phyloP scores from a whole-genome alignment of 2,329 filamentous ascomycete genomes.

The Colletotrichum salicis region DNA sequence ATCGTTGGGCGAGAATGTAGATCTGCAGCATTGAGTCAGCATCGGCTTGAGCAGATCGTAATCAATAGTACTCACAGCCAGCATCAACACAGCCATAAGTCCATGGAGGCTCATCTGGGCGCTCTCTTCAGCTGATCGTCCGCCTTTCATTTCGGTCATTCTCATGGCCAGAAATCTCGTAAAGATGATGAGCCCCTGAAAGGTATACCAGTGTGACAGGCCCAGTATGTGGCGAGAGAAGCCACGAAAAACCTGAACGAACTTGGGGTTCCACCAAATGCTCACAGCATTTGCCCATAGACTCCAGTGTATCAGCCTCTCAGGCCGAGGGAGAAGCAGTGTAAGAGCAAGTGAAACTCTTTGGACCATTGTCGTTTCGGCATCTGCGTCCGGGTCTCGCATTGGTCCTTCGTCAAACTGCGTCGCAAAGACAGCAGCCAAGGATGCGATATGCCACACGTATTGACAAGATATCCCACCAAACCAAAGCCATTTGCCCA shows the following conservation, averaged over 20 bases:
- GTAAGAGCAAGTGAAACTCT: constrained; percentile 41
- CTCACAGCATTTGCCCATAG: constrained; percentile 62
- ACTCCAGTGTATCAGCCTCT: constrained; percentile 57
- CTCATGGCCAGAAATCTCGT: constrained; percentile 63
- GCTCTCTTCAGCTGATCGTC: constrained; percentile 49
- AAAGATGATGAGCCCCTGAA: constrained; percentile 69
- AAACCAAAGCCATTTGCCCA: constrained; percentile 61
- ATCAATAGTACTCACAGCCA: constrained; percentile 58
- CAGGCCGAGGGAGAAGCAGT: constrained; percentile 46
- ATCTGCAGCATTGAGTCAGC: constrained; percentile 51
- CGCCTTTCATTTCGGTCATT: constrained; percentile 52
- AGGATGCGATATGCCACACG: constrained; percentile 59
- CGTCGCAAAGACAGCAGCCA: constrained; percentile 34
- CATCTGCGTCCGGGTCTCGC: constrained; percentile 34
- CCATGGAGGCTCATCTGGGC: constrained; percentile 64
- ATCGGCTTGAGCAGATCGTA: neutral
- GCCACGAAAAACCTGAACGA: constrained; percentile 69
- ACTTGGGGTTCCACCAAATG: constrained; percentile 76
- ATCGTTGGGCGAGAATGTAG: constrained; percentile 54
- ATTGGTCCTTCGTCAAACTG: constrained; percentile 19
- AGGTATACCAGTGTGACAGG: constrained; percentile 72
- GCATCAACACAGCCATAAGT: constrained; percentile 62
- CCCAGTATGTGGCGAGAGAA: constrained; percentile 70
- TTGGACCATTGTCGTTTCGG: constrained; percentile 7
- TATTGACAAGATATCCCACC: constrained; percentile 58